phyloP scores from a whole-genome alignment of 352 stramenopile species.

The Globisporangium abappressorium region DNA sequence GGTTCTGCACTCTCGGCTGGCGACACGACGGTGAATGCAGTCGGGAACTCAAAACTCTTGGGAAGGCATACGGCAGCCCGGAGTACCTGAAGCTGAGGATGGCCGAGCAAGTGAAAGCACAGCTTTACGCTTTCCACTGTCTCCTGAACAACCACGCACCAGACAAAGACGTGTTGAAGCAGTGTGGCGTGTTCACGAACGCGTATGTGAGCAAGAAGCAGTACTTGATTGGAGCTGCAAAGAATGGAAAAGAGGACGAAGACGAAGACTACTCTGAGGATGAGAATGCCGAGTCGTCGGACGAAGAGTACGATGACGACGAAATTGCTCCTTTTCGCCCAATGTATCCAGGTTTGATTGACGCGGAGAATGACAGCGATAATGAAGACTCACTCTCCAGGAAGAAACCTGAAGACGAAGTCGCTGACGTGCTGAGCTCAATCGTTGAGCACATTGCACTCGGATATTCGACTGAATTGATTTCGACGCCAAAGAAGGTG shows the following conservation, averaged over 20 bases:
- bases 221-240: slow-evolving; percentile 40
- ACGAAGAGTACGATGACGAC: slow-evolving; percentile 67
- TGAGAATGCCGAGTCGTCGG: slow-evolving; percentile 51
- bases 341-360: slow-evolving; percentile 64
- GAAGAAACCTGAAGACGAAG: slow-evolving; percentile 66
- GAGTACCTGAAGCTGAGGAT: slow-evolving; percentile 71
- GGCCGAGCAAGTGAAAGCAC: slow-evolving; percentile 84
- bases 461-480: slow-evolving; percentile 59
- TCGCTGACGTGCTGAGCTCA: slow-evolving; percentile 71
- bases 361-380: slow-evolving; percentile 33
- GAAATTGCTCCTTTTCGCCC: slow-evolving; percentile 37
- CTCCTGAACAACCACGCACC: slow-evolving; percentile 86
- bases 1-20: slow-evolving; percentile 79
- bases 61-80: slow-evolving; percentile 64
- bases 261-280: slow-evolving; percentile 80
- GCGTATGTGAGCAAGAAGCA: slow-evolving; percentile 79
- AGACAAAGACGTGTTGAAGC: slow-evolving; percentile 83
- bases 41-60: slow-evolving; percentile 66
- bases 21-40: slow-evolving; percentile 76
- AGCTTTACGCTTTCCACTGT: slow-evolving; percentile 87
- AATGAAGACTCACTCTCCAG: slow-evolving; percentile 35
- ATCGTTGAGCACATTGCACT: slow-evolving; percentile 82
- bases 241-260: slow-evolving; percentile 48
- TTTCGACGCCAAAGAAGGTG: slow-evolving; percentile 35
- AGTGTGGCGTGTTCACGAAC: slow-evolving; percentile 81